phyloP scores from a whole-genome alignment of 805 yeast genomes.

The Sugiyamaella smithiae region DNA sequence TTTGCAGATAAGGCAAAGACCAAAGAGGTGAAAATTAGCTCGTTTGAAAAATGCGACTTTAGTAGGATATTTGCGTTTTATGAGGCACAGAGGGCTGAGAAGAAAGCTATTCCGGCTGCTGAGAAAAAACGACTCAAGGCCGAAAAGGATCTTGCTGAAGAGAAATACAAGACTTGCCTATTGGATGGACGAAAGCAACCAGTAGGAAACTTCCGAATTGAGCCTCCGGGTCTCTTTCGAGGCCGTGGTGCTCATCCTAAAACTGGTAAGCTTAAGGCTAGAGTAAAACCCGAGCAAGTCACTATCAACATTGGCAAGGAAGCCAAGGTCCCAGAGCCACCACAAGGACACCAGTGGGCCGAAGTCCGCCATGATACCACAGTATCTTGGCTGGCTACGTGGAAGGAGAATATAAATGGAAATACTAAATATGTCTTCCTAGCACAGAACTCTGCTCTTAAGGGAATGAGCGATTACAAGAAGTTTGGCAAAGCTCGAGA shows the following conservation, averaged over 20 bases:
- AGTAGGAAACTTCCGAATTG: constrained; percentile 90
- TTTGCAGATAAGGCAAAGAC: constrained; percentile 31
- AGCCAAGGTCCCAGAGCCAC: constrained; percentile 74
- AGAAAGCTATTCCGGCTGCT: constrained; percentile 62
- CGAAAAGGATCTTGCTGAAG: constrained; percentile 75
- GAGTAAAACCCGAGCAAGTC: constrained; percentile 88
- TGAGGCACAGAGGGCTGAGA: constrained; percentile 67
- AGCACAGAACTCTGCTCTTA: constrained; percentile 85
- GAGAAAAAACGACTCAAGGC: constrained; percentile 71
- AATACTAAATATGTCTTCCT: constrained; percentile 84
- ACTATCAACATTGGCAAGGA: constrained; percentile 76
- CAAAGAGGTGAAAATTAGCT: constrained; percentile 42
- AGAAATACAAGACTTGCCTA: constrained; percentile 72
- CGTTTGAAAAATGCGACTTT: constrained; percentile 75
- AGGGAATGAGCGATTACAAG: constrained; percentile 86
- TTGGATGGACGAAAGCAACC: constrained; percentile 87
- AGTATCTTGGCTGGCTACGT: constrained; percentile 95
- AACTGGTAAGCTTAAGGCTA: constrained; percentile 83
- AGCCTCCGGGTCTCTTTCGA: constrained; percentile 93
- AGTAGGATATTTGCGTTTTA: constrained; percentile 67
- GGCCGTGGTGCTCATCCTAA: constrained; percentile 98
- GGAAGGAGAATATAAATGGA: constrained; percentile 90
- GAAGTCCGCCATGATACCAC: constrained; percentile 84
- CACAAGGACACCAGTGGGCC: constrained; percentile 88
- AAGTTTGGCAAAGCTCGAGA: constrained; percentile 94